phyloP scores from a whole-genome alignment of 768 basidiomycete species.

The Cyclocybe cylindracea region DNA sequence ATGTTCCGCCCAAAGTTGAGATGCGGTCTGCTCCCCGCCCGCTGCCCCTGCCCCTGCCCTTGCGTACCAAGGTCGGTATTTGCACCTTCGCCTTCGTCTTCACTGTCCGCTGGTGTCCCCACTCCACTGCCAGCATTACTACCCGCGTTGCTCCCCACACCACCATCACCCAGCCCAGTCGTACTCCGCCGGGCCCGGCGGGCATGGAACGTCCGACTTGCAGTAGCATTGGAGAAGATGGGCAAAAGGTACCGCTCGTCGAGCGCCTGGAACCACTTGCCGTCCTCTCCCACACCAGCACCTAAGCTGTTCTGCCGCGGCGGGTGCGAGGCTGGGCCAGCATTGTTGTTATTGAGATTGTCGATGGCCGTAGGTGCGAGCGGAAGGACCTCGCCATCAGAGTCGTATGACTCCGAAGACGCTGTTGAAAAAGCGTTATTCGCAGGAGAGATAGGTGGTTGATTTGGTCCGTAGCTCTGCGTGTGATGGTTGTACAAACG shows the following conservation, averaged over 20 bases:
- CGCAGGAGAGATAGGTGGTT: slow-evolving; percentile 17
- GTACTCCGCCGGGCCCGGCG: slow-evolving; percentile 59
- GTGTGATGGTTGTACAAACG: slow-evolving; percentile 64
- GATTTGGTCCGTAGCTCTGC: slow-evolving; percentile 21
- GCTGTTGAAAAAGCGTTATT: slow-evolving; percentile 61
- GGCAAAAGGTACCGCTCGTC: slow-evolving; percentile 95
- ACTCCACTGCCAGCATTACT: slow-evolving; percentile 41
- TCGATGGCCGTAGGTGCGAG: slow-evolving; percentile 56
- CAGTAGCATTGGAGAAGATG: slow-evolving; percentile 90
- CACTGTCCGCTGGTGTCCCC: slow-evolving; percentile 40
- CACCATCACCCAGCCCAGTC: slow-evolving; percentile 25
- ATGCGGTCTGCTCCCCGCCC: slow-evolving; percentile 41
- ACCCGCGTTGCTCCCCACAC: slow-evolving; percentile 26
- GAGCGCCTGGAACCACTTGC: slow-evolving; percentile 94
- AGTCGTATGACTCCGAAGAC: slow-evolving; percentile 78
- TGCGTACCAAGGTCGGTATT: not conserved
- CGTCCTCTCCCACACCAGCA: slow-evolving; percentile 56
- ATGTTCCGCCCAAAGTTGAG: slow-evolving; percentile 12
- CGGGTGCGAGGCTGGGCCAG: slow-evolving; percentile 16
- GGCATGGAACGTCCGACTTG: slow-evolving; percentile 84
- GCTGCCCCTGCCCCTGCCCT: slow-evolving; percentile 1
- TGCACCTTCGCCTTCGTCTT: slow-evolving; percentile 35
- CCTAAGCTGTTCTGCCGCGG: slow-evolving; percentile 19
- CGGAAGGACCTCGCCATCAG: slow-evolving; percentile 78
- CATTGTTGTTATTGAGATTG: slow-evolving; percentile 4